A percentile compares a stretch with the other conserved stretches of the same genome.
Evolutionary conservation across 1,284 basidiomycete genomes (phyloP).

Genomic region (Mrakiaceae sp.): DNA sequence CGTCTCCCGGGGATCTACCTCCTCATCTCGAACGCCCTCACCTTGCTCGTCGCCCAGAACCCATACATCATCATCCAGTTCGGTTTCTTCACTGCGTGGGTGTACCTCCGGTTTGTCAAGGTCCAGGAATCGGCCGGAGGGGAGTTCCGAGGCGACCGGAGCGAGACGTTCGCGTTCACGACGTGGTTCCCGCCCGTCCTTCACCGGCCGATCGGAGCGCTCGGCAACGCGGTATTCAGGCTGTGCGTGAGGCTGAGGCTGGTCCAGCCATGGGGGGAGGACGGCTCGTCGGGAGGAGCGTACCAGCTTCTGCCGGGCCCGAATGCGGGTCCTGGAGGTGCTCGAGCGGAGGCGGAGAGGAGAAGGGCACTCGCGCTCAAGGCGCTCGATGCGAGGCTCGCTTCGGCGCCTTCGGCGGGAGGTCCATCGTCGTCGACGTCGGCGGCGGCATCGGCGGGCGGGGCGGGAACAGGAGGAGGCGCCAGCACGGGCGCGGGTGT

Average conservation of each 20-base stretch:
- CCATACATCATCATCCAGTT: constrained; percentile 97
- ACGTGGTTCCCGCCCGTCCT: constrained; percentile 93
- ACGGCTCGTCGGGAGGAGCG: constrained; percentile 49
- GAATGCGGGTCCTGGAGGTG: constrained; percentile 53
- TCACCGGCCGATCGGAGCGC: constrained; percentile 64
- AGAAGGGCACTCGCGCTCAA: constrained; percentile 87
- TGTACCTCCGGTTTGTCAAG: constrained; percentile 95
- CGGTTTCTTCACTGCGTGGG: constrained; percentile 91
- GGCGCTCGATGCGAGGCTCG: constrained; percentile 79
- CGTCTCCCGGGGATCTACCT: constrained; percentile 87
- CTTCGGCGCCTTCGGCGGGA: too few relatives aligned
- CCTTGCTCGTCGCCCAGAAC: constrained; percentile 74
- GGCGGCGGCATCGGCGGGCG: too few relatives aligned
- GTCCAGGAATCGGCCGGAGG: constrained; percentile 46
- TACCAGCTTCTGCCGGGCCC: constrained; percentile 46
- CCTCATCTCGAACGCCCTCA: constrained; percentile 78
- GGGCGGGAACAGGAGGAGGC: too few relatives aligned
- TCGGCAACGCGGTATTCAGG: constrained; percentile 58
- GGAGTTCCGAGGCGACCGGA: constrained; percentile 62
- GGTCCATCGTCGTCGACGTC: too few relatives aligned
- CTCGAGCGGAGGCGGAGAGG: constrained; percentile 86
- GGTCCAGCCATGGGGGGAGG: constrained; percentile 61
- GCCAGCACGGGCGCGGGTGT: too few relatives aligned
- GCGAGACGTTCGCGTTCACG: constrained; percentile 91
- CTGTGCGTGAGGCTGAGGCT: constrained; percentile 50